A percentile compares a stretch with the other conserved stretches of the same genome.
Evolutionary conservation across 805 yeast species (phyloP).

Genomic region (Teunomyces atbi): DNA sequence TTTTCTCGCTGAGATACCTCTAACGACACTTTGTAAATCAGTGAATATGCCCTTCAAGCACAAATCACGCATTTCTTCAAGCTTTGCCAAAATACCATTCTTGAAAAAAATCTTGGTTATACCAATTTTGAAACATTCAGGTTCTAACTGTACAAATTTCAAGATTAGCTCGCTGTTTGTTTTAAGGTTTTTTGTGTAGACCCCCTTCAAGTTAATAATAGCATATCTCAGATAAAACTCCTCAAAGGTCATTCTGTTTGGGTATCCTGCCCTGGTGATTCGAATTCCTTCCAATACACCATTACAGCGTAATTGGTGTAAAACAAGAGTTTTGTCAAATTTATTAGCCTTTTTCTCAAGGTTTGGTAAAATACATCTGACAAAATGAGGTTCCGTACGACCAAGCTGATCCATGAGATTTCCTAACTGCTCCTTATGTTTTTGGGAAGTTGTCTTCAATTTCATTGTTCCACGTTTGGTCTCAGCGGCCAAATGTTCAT

Average conservation of each 20-base stretch:
- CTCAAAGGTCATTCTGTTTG: constrained; percentile 82
- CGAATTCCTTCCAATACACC: constrained; percentile 98
- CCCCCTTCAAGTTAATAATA: constrained; percentile 55
- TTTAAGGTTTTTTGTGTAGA: constrained; percentile 49
- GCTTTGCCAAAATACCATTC: constrained; percentile 71
- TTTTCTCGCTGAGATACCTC: constrained; percentile 63
- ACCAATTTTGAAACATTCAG: constrained; percentile 62
- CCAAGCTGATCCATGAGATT: constrained; percentile 70
- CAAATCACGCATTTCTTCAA: constrained; percentile 75
- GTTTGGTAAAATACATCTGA: constrained; percentile 93
- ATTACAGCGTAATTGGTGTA: constrained; percentile 90
- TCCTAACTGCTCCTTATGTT: constrained; percentile 81
- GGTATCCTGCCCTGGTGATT: constrained; percentile 95
- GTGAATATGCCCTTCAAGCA: constrained; percentile 56
- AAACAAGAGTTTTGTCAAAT: constrained; percentile 72
- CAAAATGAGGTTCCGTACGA: constrained; percentile 92
- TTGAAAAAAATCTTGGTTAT: constrained; percentile 72
- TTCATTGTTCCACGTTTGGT: constrained; percentile 38
- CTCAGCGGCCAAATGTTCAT: constrained; percentile 20
- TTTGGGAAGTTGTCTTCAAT: constrained; percentile 71
- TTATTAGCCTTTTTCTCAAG: constrained; percentile 64
- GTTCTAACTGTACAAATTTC: constrained; percentile 58
- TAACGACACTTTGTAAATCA: constrained; percentile 58
- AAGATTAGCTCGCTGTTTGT: constrained; percentile 69
- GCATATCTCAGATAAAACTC: constrained; percentile 77